A percentile compares a stretch with the other conserved stretches of the same genome.
Evolutionary conservation across 176 grass and related monocot genomes (phyloP).

Genomic region (Elymus sibiricus): DNA sequence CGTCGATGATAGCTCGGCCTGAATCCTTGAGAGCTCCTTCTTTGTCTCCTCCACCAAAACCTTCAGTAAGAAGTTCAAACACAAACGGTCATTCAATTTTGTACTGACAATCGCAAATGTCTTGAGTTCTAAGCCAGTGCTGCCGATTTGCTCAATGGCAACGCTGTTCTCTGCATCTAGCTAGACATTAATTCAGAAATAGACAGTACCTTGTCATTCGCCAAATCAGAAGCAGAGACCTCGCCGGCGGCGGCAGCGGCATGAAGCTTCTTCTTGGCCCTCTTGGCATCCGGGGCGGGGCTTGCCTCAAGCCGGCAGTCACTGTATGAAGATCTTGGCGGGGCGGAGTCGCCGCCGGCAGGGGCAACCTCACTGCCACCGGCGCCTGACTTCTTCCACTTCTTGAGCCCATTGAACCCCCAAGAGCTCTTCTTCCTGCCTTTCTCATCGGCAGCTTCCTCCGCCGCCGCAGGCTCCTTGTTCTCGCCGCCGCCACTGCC

Average conservation of each 20-base stretch:
- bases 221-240: constrained; percentile 43
- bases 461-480: constrained; percentile 19
- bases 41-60: constrained; percentile 76
- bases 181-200: not conserved
- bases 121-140: not conserved
- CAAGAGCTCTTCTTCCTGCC: constrained; percentile 61
- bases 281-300: constrained; percentile 50
- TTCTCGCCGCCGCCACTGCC: constrained; percentile 16
- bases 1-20: constrained; percentile 61
- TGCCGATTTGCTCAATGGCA: not conserved
- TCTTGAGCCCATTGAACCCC: constrained; percentile 86
- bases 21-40: constrained; percentile 88
- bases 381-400: constrained; percentile 59
- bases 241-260: not conserved
- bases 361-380: constrained; percentile 24
- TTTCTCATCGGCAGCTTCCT: constrained; percentile 33
- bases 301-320: constrained; percentile 57
- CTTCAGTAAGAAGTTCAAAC: constrained; percentile 33
- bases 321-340: constrained; percentile 33
- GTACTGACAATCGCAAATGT: not conserved
- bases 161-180: not conserved
- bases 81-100: not conserved
- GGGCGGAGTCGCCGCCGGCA: constrained; percentile 1
- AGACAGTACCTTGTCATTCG: constrained; percentile 54
- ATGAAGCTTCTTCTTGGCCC: constrained; percentile 52